Base-by-base conservation (phyloP, 2,329 filamentous ascomycete species). In the Pseudogymnoascus sp. region DNA sequence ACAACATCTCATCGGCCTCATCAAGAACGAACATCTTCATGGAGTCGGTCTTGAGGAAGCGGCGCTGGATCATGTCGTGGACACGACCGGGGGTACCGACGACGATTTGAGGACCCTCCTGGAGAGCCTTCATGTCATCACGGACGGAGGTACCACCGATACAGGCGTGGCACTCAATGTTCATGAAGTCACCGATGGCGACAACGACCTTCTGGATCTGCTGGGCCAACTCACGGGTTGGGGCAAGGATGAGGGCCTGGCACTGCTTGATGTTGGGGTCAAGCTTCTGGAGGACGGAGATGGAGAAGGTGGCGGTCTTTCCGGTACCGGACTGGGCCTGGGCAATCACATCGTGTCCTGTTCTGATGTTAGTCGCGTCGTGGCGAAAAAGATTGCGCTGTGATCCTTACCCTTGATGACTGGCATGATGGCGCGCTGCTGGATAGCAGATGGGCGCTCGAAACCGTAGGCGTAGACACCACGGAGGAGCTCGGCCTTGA, bases 21-120 rank as follows among this genome's bases (percentile, higher is more conserved):
- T 99, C 94, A 71, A 99, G 90, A 72, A 99, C 92, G 78, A 99
- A 96, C 90, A 97, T 96, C 88, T 99, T 99, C 86, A 99, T 97
- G 79, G 85, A 82, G 77, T 96, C 92, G 74, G 94, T 99, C 84
- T 93, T 94, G 71, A 99, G 85, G 80, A 95, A 90, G 71, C 93
- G 92, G 70, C 94, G 92, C 81, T 96, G 92, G 77, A 99, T 99
- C 95, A 99, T 97, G 82, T 99, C 94, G 57, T 96, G 90, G 71
- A 99, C 94, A 88, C 95, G 95, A 71, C 94, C 94, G 70, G 94
- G 94, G 63, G 95, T 99, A 76, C 95, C 94, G 70, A 97, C 92
- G 71, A 99, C 92, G 74, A 99, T 89, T 81, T 97, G 94, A 70
- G 92, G 93, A 67, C 94, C 95, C 64, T 97, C 92, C 77, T 92